These are phyloP conservation scores for Penicillium cosmopolitanum DNA, from an alignment of 495 filamentous ascomycete species.

Conservation along the genomic window DNA sequence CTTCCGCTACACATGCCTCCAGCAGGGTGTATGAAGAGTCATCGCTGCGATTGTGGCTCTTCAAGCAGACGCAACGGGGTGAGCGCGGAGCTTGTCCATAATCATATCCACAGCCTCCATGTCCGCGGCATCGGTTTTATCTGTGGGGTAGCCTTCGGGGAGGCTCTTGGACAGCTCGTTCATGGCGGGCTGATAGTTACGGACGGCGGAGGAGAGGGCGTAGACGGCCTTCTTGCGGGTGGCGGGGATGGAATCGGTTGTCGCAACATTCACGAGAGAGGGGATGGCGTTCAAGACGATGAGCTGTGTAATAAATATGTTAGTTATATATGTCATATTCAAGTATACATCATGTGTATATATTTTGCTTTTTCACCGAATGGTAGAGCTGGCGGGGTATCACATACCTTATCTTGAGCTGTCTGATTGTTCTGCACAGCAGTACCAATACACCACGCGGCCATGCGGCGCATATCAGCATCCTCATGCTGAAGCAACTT, in stretches of 20 bases:
- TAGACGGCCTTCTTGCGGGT: slow-evolving; percentile 87
- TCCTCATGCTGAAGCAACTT: slow-evolving; percentile 67
- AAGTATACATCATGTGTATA: too few species aligned
- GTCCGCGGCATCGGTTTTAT: slow-evolving; percentile 71
- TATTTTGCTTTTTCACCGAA: too few species aligned
- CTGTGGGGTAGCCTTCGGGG: slow-evolving; percentile 62
- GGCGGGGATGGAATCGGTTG: slow-evolving; percentile 57
- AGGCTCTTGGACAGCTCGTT: slow-evolving; percentile 64
- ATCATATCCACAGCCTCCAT: slow-evolving; percentile 83
- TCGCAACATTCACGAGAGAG: slow-evolving; percentile 66
- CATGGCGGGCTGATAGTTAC: slow-evolving; percentile 84
- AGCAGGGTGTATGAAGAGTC: too few species aligned
- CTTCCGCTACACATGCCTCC: too few species aligned
- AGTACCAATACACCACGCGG: slow-evolving; percentile 90
- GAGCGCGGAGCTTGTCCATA: slow-evolving; percentile 67
- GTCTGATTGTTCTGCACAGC: slow-evolving; percentile 94
- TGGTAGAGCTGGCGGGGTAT: too few species aligned
- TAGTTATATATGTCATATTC: slow-evolving; percentile 10
- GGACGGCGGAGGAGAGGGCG: slow-evolving; percentile 78
- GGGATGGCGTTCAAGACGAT: slow-evolving; percentile 72
- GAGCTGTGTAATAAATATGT: slow-evolving; percentile 44
- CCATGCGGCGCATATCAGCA: slow-evolving; percentile 72
- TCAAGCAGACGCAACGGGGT: slow-evolving; percentile 40
- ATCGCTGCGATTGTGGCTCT: neutral
- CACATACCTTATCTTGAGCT: slow-evolving; percentile 70